Evolutionary conservation across 495 filamentous ascomycete genomes (phyloP).

Genomic region (Penicillium canescens): DNA sequence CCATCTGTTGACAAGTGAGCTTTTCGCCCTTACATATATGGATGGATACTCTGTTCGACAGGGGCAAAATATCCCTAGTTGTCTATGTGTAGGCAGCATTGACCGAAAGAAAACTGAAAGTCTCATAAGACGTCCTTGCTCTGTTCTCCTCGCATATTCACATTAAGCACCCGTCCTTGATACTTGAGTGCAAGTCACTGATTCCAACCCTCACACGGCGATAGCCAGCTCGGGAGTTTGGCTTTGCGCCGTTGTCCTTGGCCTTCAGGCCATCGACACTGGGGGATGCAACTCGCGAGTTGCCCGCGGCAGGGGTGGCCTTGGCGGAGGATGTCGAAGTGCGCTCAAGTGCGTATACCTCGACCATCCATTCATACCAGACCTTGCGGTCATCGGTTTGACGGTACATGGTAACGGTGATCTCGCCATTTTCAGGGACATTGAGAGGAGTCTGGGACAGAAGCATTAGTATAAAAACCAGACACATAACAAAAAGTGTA

Average conservation of each 20-base stretch:
- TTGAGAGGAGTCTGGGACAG: slow-evolving; percentile 74
- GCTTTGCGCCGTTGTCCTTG: slow-evolving; percentile 19
- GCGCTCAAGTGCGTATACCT: slow-evolving; percentile 65
- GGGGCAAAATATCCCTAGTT: too few relatives aligned
- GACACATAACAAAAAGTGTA: not conserved
- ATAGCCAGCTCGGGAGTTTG: slow-evolving; percentile 49
- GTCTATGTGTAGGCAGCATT: too few relatives aligned
- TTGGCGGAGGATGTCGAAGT: slow-evolving; percentile 15
- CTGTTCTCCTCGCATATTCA: slow-evolving; percentile 31
- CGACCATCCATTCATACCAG: slow-evolving; percentile 98
- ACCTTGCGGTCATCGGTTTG: slow-evolving; percentile 94
- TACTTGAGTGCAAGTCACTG: slow-evolving; percentile 85
- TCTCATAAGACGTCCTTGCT: too few relatives aligned
- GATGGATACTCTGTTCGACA: too few relatives aligned
- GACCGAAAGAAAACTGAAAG: too few relatives aligned
- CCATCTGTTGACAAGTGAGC: too few relatives aligned
- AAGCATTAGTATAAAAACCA: not conserved
- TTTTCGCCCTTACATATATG: too few relatives aligned
- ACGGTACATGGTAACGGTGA: slow-evolving; percentile 91
- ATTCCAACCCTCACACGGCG: slow-evolving; percentile 72
- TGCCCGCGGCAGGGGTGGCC: slow-evolving; percentile 34
- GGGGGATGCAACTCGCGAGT: slow-evolving; percentile 31
- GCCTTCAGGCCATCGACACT: slow-evolving; percentile 25
- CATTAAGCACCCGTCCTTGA: slow-evolving; percentile 91
- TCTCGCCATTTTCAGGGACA: slow-evolving; percentile 77